These are phyloP conservation scores for Fusarium floridanum DNA, from an alignment of 2,329 filamentous ascomycete genomes.

Conservation along the genomic window DNA sequence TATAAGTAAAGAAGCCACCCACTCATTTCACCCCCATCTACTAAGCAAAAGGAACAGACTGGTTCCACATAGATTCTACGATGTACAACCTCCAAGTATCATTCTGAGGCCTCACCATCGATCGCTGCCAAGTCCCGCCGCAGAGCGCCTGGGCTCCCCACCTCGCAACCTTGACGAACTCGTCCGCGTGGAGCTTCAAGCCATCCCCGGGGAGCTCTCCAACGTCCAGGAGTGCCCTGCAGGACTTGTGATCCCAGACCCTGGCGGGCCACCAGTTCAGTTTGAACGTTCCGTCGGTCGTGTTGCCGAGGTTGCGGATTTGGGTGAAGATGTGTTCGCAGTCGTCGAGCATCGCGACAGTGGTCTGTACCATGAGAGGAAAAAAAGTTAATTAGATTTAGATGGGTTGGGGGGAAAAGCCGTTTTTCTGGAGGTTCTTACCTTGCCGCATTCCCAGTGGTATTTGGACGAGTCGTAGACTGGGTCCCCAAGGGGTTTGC, in stretches of 20 bases:
- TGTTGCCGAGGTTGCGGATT: background rate
- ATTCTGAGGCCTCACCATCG: conserved; percentile 2
- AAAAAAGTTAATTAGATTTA: too few relatives aligned
- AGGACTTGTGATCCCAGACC: background rate
- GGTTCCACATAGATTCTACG: conserved; percentile 6
- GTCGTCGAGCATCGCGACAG: background rate
- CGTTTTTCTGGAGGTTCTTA: background rate
- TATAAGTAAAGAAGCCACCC: background rate
- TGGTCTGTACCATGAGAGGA: background rate
- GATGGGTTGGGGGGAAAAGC: too few relatives aligned
- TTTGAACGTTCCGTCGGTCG: background rate
- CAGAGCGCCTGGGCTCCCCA: background rate
- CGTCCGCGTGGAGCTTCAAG: background rate
- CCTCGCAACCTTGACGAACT: background rate
- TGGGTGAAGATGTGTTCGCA: background rate
- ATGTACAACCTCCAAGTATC: conserved; percentile 17
- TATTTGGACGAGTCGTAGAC: background rate
- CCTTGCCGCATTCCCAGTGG: conserved; percentile 14
- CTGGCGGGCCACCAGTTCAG: background rate
- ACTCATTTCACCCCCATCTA: background rate
- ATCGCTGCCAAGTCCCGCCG: background rate
- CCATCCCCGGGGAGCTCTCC: background rate
- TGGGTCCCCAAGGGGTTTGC: background rate
- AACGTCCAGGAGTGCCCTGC: background rate
- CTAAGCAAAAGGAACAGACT: background rate